phyloP scores from a whole-genome alignment of 148 eudicot species.

The Euryodendron excelsum region DNA sequence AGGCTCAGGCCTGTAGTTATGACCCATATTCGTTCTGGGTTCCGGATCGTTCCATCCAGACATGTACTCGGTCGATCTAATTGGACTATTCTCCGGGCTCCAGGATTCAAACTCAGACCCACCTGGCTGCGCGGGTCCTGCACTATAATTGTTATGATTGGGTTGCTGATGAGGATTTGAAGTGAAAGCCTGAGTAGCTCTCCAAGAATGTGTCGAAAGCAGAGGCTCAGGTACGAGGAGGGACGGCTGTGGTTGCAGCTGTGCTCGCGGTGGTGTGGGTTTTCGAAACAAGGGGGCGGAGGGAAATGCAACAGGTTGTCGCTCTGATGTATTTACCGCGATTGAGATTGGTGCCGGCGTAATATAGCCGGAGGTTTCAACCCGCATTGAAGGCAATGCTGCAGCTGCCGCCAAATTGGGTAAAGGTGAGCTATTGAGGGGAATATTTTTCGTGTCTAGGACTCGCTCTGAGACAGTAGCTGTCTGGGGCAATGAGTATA shows the following conservation, averaged over 20 bases:
- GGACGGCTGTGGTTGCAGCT: conserved; percentile 15
- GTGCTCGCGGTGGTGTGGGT: conserved; percentile 18
- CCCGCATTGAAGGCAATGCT: background rate
- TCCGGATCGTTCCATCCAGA: conserved; percentile 32
- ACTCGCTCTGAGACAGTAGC: background rate
- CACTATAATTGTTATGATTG: conserved; percentile 34
- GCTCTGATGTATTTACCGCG: background rate
- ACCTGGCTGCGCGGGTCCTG: conserved; percentile 22
- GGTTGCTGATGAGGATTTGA: conserved; percentile 26
- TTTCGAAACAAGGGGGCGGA: conserved; percentile 2
- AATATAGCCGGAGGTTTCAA: conserved; percentile 2
- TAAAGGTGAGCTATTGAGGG: background rate
- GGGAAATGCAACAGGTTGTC: conserved; percentile 8
- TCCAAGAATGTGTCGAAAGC: conserved; percentile 21
- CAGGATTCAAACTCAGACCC: conserved; percentile 60
- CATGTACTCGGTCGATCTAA: conserved; percentile 33
- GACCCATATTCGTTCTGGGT: conserved; percentile 29
- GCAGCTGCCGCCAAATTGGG: too few relatives aligned
- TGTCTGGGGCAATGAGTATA: conserved; percentile 15
- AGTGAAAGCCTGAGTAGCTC: conserved; percentile 32
- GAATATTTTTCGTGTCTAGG: background rate
- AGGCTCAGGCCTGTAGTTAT: conserved; percentile 31
- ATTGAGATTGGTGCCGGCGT: conserved; percentile 5
- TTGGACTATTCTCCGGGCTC: conserved; percentile 63
- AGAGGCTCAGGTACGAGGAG: conserved; percentile 24